Evolutionary conservation across 306 rosid species (phyloP).

Genomic region (Trifolium fragiferum): DNA sequence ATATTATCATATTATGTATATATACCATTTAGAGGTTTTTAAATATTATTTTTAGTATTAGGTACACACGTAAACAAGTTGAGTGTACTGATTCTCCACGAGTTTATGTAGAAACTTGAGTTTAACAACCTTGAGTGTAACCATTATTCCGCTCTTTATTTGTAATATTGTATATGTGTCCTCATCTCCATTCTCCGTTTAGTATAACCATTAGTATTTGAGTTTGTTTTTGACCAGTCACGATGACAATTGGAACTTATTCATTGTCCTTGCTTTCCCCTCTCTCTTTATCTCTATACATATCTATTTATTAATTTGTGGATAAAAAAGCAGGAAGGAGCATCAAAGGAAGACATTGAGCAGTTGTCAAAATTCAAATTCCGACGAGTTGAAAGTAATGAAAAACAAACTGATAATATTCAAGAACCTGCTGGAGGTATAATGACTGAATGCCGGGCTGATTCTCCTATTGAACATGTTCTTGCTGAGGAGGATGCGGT

Average conservation of each 20-base stretch:
- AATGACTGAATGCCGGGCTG: conserved; percentile 82
- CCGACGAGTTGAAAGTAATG: conserved; percentile 53
- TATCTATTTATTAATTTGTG: neutral
- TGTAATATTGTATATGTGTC: neutral
- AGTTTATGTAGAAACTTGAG: neutral
- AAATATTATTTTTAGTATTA: neutral
- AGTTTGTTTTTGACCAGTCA: conserved; percentile 26
- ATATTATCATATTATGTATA: neutral
- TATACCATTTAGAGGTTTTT: neutral
- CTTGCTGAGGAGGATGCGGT: conserved; percentile 91
- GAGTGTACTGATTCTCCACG: neutral
- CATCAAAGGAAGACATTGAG: conserved; percentile 93
- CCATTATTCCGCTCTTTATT: neutral
- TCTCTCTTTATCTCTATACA: neutral
- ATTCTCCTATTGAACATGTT: conserved; percentile 68
- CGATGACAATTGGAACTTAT: conserved; percentile 17
- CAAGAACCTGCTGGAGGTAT: conserved; percentile 75
- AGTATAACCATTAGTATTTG: no score
- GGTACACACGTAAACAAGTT: neutral
- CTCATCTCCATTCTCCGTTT: no score
- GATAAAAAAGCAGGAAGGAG: conserved; percentile 80
- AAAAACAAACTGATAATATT: conserved; percentile 55
- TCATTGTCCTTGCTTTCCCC: conserved; percentile 33
- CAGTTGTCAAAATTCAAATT: conserved; percentile 82
- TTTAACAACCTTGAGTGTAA: neutral